These are phyloP conservation scores for Heimioporus sp. DNA, from an alignment of 768 basidiomycete species.

Conservation along the genomic window DNA sequence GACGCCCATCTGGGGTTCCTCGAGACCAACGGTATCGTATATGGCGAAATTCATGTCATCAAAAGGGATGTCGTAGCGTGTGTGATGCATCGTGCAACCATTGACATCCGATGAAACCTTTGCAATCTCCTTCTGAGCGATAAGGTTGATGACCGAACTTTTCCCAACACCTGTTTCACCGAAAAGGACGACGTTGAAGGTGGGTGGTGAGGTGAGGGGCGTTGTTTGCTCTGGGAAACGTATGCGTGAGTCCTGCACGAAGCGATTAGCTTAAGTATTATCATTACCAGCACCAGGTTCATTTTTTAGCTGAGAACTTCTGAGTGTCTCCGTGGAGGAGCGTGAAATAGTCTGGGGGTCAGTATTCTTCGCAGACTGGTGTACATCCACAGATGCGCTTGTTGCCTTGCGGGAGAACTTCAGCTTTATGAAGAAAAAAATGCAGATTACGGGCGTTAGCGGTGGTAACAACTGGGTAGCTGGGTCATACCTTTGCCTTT, in stretches of 20 bases:
- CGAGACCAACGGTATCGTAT: conserved; percentile 37
- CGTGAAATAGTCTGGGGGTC: background rate
- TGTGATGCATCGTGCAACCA: conserved; percentile 36
- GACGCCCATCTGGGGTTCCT: conserved; percentile 29
- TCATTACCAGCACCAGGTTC: conserved; percentile 8
- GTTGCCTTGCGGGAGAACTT: background rate
- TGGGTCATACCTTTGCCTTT: conserved; percentile 6
- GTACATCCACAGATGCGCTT: too few relatives aligned
- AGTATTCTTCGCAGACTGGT: background rate
- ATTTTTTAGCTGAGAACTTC: background rate
- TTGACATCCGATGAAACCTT: conserved; percentile 26
- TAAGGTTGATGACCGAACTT: conserved; percentile 31
- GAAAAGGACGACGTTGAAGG: conserved; percentile 39
- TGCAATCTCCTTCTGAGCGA: conserved; percentile 22
- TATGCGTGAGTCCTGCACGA: conserved; percentile 5
- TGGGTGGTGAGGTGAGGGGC: background rate
- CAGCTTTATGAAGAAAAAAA: conserved; percentile 4
- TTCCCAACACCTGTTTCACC: conserved; percentile 40
- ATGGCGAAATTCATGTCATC: conserved; percentile 18
- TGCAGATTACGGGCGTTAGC: conserved; percentile 1
- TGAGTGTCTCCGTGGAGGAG: background rate
- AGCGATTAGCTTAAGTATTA: background rate
- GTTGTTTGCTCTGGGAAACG: background rate
- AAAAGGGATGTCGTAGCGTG: conserved; percentile 26
- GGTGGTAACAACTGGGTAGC: background rate